Evolutionary conservation across 495 filamentous ascomycete species (phyloP), one percentile per base, ranked within the genome.

Genomic region (Rhizodiscina lignyota): DNA sequence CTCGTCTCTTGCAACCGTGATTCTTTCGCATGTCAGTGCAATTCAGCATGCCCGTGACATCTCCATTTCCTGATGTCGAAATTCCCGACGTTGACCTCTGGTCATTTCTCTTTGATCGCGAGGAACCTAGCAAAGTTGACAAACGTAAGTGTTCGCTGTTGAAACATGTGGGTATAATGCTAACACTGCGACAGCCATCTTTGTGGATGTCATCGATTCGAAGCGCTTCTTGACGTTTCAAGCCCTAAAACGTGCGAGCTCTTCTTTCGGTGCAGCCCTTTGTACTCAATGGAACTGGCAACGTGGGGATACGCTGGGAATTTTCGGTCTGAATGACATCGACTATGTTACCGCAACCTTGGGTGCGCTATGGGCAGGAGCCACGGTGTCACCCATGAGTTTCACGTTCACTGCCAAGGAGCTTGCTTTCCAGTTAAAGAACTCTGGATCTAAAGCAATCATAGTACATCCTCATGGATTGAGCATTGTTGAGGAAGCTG

Each of bases 321-420:
- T 61, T 11, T 58, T 41, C 44, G 51, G 54, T 0, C 54, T 52
- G 16, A 61, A 61, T 32, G 49, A 41, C 37, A 56, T 61, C 38
- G 58, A 61, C 36, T 56, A 53, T 6, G 54, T 52, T 0, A 37
- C 51, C 0, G 54, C 89, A 32, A 81, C 63, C 51, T 86, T 81
- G 66, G 87, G 85, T 15, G 61, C 68, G 6, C 72, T 78, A 44
- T 94, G 83, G 79, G 79, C 85, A 0, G 87, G 85, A 30, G 87
- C 81, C 15, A 60, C 77, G 32, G 51, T 83, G 13, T 83, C 77
- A 2, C 80, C 89, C 0, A 83, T 83, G 8, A 94, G 94, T 51
- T 85, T 87, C 17, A 68, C 70, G 1, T 94, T 94, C 57, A 91
- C 78, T 1, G 69, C 63, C 18, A 74, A 92, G 4, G 87, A 96